These are phyloP conservation scores for Candida sanyaensis DNA, from an alignment of 1,139 yeast species.

Conservation along the genomic window DNA sequence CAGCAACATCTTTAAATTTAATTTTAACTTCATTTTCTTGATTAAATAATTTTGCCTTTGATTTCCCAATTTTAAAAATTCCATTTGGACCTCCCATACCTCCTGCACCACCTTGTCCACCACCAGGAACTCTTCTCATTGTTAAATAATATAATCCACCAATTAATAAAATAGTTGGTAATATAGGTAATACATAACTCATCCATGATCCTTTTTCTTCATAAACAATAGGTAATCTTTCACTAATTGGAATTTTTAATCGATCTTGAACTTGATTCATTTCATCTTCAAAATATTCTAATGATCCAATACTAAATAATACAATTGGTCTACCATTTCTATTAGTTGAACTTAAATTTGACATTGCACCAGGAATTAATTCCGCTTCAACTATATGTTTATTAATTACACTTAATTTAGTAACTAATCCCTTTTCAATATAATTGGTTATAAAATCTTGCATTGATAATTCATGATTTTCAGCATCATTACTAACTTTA, in stretches of 20 bases:
- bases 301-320: constrained; percentile 70
- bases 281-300: constrained; percentile 71
- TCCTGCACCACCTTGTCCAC: constrained; percentile 29
- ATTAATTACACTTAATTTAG: constrained; percentile 74
- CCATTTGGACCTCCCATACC: constrained; percentile 58
- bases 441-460: constrained; percentile 88
- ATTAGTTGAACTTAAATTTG: constrained; percentile 42
- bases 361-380: constrained; percentile 59
- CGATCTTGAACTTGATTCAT: constrained; percentile 63
- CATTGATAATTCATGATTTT: constrained; percentile 62
- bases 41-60: constrained; percentile 70
- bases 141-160: constrained; percentile 76
- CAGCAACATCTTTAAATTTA: constrained; percentile 79
- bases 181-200: constrained; percentile 56
- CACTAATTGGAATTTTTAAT: constrained; percentile 57
- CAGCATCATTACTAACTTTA: constrained; percentile 16
- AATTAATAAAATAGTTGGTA: constrained; percentile 70
- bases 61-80: constrained; percentile 63
- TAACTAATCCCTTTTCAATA: constrained; percentile 82
- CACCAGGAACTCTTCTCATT: constrained; percentile 53
- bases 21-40: constrained; percentile 72
- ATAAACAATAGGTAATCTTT: constrained; percentile 65
- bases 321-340: constrained; percentile 45
- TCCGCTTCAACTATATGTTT: constrained; percentile 75
- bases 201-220: constrained; percentile 61